Conservation (phyloP, 2,329 filamentous ascomycete species). For the Xylaria sp. region DNA sequence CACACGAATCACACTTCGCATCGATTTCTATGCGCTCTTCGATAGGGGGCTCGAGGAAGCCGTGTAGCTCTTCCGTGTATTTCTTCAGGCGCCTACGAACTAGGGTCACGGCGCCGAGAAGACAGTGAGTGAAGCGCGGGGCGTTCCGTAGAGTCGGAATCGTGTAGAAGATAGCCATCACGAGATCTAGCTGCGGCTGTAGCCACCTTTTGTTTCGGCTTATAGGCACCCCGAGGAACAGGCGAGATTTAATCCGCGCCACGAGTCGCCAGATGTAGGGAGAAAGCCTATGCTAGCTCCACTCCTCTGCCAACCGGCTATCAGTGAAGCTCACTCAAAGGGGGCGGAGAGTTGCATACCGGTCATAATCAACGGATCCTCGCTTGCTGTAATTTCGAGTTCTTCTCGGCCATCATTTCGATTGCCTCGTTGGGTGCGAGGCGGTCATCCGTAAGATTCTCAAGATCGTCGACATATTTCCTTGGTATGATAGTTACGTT, state of each 20-base stretch:
- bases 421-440: constrained; percentile 19
- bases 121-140: constrained; percentile 15
- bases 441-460: constrained; percentile 15
- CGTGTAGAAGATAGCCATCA: constrained; percentile 18
- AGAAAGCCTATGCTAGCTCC: constrained; percentile 21
- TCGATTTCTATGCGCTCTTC: constrained; percentile 12
- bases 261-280: constrained; percentile 19
- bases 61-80: constrained; percentile 10
- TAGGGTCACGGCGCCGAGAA: constrained; percentile 5
- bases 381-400: constrained; percentile 19
- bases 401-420: constrained; percentile 21
- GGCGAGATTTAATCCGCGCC: constrained; percentile 14
- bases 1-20: constrained; percentile 13
- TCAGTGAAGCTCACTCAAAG: not conserved
- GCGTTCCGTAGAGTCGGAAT: not conserved
- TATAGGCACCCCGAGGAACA: constrained; percentile 14
- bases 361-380: constrained; percentile 19
- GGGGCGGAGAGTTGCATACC: not conserved
- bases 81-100: constrained; percentile 5
- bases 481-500: constrained; percentile 22
- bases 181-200: constrained; percentile 10
- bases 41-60: constrained; percentile 13
- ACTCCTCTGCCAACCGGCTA: not conserved
- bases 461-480: constrained; percentile 27
- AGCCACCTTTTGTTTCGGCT: constrained; percentile 13